Evolutionary conservation across 176 grass and related monocot genomes (phyloP).

Genomic region (Coix lacrymajobi): DNA sequence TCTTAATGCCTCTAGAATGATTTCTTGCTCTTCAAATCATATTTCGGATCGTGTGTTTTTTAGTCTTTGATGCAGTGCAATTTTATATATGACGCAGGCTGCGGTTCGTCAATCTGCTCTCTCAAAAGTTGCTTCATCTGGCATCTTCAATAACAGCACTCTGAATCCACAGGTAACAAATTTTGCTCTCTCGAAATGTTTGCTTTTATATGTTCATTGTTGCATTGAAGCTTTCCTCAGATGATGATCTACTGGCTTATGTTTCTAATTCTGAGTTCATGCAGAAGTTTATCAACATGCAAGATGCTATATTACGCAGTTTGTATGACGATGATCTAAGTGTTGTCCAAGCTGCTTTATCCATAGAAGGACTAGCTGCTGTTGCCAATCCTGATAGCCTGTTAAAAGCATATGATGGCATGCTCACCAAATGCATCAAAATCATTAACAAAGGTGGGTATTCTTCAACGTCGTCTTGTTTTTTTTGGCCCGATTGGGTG

Average conservation of each 20-base stretch:
- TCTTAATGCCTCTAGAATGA: not conserved
- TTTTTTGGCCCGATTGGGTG: not conserved
- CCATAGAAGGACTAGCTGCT: conserved; percentile 71
- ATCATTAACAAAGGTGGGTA: conserved; percentile 61
- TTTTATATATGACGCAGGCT: conserved; percentile 44
- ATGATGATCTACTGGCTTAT: conserved; percentile 15
- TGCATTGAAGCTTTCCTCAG: conserved; percentile 7
- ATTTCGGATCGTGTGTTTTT: conserved; percentile 6
- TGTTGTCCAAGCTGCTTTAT: conserved; percentile 93
- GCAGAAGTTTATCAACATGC: conserved; percentile 66
- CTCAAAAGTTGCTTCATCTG: conserved; percentile 64
- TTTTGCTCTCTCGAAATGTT: conserved; percentile 16
- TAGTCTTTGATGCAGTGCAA: not conserved
- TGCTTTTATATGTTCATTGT: conserved; percentile 2
- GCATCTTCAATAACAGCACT: conserved; percentile 39
- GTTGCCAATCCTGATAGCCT: conserved; percentile 42
- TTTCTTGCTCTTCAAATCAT: not conserved
- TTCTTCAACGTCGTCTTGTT: conserved; percentile 17
- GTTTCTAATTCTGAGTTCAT: conserved; percentile 5
- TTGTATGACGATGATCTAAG: conserved; percentile 82
- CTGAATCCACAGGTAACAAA: conserved; percentile 52
- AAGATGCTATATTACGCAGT: conserved; percentile 65
- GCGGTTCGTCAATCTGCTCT: conserved; percentile 60
- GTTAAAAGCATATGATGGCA: conserved; percentile 54
- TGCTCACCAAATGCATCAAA: conserved; percentile 67